Evolutionary conservation across 306 rosid genomes (phyloP), one percentile per base, ranked within the genome.

Genomic region (Quercus bicolor): DNA sequence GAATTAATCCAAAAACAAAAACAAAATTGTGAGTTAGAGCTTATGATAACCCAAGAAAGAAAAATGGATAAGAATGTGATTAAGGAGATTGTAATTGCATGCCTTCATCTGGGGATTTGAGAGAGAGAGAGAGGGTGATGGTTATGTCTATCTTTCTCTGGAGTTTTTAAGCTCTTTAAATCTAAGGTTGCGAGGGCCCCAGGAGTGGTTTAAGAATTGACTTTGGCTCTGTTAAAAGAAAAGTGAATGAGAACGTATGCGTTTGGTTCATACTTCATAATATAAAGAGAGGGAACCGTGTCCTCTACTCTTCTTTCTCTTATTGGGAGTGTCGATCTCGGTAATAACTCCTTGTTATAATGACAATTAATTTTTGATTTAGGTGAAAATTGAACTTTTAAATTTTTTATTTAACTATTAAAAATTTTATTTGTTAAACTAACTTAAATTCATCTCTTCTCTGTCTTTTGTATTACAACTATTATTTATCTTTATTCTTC

Each of bases 41-140:
- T 61, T 61, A 14, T 15, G 19, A 16, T 8, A 6, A 2, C 72
- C 53, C 28, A 45, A 54, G n/a, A 73, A 2, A 29, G 15, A 55
- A 21, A 20, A 6, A 75, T 23, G 56, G 24, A 33, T n/a, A 64
- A 19, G 40, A 43, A 74, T 34, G 40, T 0, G 19, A 75, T 20
- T 1, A 43, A 26, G 55, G 31, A 61, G 20, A 73, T 18, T 14
- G 21, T 16, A 6, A 40, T 20, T 78, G 82, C 91, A 34, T 78
- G 82, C 91, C 91, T 83, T 85, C 87, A 82, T 83, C 59, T 6
- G 66, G 24, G 10, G 43, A 16, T 19, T 51, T 16, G 10, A 43
- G 54, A 53, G 23, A 19, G 15, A 55, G 77, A 55, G 77, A n/a
- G 28, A 55, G 77, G 16, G 56, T 26, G 12, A 6, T 33, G 34